A percentile compares a stretch with the other conserved stretches of the same genome.
phyloP scores from a whole-genome alignment of 306 rosid species.

The Prunus salicina region DNA sequence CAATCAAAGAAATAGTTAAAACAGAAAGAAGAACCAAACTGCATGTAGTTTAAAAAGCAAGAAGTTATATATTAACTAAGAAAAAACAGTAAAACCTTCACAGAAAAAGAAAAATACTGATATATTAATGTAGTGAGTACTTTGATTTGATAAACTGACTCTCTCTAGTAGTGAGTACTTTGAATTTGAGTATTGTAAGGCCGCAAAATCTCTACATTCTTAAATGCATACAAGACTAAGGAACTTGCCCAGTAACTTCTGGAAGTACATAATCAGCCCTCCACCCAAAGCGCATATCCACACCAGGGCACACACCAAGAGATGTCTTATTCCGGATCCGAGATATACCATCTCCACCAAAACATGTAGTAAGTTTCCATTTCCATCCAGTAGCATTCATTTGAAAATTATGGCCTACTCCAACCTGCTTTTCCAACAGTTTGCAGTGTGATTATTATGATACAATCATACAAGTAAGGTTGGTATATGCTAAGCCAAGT shows the following conservation, averaged over 20 bases:
- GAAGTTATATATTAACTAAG: neutral
- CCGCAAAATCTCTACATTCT: neutral
- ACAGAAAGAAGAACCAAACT: neutral
- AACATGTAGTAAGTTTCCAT: slow-evolving; percentile 94
- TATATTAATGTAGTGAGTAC: neutral
- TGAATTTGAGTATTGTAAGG: slow-evolving; percentile 4
- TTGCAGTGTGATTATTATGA: neutral
- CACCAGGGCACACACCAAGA: slow-evolving; percentile 73
- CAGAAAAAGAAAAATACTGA: neutral
- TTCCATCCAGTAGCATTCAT: slow-evolving; percentile 91
- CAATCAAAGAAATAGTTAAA: neutral
- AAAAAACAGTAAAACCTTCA: neutral
- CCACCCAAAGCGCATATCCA: slow-evolving; percentile 92
- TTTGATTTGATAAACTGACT: neutral
- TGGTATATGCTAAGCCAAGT: neutral
- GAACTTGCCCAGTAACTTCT: slow-evolving; percentile 80
- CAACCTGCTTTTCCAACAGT: slow-evolving; percentile 57
- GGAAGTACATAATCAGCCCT: slow-evolving; percentile 93
- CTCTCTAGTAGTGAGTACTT: neutral
- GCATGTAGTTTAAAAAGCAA: slow-evolving; percentile 1
- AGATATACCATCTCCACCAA: slow-evolving; percentile 91
- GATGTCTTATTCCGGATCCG: slow-evolving; percentile 78
- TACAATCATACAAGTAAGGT: neutral
- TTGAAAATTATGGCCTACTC: slow-evolving; percentile 83
- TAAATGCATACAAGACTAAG: slow-evolving; percentile 17